Evolutionary conservation across 1,139 yeast species (phyloP).

Genomic region (Debaryomyces subglobosus): DNA sequence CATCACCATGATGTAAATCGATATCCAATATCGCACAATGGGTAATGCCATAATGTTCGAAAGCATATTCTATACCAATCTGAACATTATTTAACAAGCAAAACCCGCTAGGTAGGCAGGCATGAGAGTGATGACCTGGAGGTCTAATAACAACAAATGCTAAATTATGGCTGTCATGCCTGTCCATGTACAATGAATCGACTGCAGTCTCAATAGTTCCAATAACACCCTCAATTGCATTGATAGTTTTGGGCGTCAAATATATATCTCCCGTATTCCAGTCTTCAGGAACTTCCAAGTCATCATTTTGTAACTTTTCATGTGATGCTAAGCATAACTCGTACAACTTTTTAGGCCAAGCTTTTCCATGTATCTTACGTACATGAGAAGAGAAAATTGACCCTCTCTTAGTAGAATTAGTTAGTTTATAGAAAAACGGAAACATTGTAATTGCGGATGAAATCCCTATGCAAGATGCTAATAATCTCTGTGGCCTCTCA

Average conservation of each 20-base stretch:
- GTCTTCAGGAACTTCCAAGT: slow-evolving; percentile 74
- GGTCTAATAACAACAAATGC: slow-evolving; percentile 78
- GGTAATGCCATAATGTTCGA: slow-evolving; percentile 61
- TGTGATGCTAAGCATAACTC: slow-evolving; percentile 64
- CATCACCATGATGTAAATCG: slow-evolving; percentile 93
- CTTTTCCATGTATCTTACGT: slow-evolving; percentile 68
- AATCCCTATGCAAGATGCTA: slow-evolving; percentile 77
- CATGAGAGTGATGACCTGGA: slow-evolving; percentile 92
- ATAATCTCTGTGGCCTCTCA: slow-evolving; percentile 79
- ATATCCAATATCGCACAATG: slow-evolving; percentile 85
- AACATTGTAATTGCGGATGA: slow-evolving; percentile 75
- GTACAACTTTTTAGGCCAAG: slow-evolving; percentile 68
- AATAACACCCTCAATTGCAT: slow-evolving; percentile 77
- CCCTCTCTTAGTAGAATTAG: slow-evolving; percentile 50
- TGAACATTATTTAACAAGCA: slow-evolving; percentile 84
- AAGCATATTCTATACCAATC: slow-evolving; percentile 80
- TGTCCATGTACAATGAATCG: slow-evolving; percentile 52
- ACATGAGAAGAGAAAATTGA: slow-evolving; percentile 63
- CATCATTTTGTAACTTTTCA: slow-evolving; percentile 53
- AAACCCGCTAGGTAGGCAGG: slow-evolving; percentile 84
- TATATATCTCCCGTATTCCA: slow-evolving; percentile 90
- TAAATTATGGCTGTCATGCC: slow-evolving; percentile 46
- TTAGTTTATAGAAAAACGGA: slow-evolving; percentile 61
- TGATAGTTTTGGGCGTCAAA: slow-evolving; percentile 64
- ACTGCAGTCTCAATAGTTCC: slow-evolving; percentile 79